Base-by-base conservation (phyloP, 2,329 filamentous ascomycete genomes). In the Aspergillus hiratsukae region DNA sequence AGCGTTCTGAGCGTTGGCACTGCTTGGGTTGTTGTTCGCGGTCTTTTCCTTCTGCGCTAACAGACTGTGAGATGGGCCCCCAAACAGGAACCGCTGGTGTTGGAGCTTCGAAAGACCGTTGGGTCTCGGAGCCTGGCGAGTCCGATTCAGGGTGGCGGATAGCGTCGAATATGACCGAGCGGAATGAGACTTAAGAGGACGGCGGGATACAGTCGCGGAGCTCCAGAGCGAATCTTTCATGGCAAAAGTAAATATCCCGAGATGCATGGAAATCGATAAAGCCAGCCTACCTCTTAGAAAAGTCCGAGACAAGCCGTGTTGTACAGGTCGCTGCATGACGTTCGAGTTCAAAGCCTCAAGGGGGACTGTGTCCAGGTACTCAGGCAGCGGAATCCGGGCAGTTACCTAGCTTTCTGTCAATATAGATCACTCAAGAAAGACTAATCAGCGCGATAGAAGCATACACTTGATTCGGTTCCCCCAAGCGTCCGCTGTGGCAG, bases 21-120 rank as follows among this genome's bases (percentile, higher is more conserved):
- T 97, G 58, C 81, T 83, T 1, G 94, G 91, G 67, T 96, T 96
- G 74, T 91, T 89, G 76, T 97, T 99, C 40, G 94, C 95, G 25
- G 89, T 88, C 72, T 92, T 88, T 76, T 99, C 94, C 64, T 92
- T 83, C 63, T 90, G 89, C 35, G 91, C 91, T 35, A 99, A 83
- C 55, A 93, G 73, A 61, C 80, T 83, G 52, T 80, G 78, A 54
- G 72, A 73, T 23, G 72, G 63, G 7, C 73, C 73, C 45, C 74
- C 74, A 53, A 75, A 76, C 25, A 76, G 49, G 52, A 65, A 74
- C 49, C 74, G 66, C 51, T 72, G 72, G 37, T 75, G 71, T 45
- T 75, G 69, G 9, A 68, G 46, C 52, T 61, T 66, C 4, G 68
- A 65, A 19, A 72, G 51, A 8, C 64, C 67, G 19, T 62, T 60